These are phyloP conservation scores for Monilinia aucupariae DNA, from an alignment of 2,329 filamentous ascomycete species.

Conservation along the genomic window DNA sequence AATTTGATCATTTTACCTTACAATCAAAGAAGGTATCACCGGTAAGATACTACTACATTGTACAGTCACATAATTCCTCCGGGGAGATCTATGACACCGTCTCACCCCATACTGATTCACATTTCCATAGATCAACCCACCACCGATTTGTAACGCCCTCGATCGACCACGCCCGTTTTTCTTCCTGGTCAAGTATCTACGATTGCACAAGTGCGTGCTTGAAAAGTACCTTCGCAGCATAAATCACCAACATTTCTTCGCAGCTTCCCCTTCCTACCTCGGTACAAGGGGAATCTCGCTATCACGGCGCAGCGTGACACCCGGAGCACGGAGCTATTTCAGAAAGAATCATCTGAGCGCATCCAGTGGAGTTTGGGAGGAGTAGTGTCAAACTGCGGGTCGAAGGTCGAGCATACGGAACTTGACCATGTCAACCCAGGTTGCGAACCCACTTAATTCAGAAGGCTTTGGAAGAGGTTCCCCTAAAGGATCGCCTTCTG, in stretches of 20 bases:
- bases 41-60: constrained; percentile 3
- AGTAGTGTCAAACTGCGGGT: constrained; percentile 7
- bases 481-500: constrained; percentile 10
- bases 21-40: constrained; percentile 1
- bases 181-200: neutral
- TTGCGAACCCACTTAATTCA: constrained; percentile 23
- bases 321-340: constrained; percentile 6
- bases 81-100: neutral
- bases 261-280: neutral
- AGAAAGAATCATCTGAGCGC: neutral
- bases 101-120: constrained; percentile 11
- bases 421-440: constrained; percentile 19
- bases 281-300: neutral
- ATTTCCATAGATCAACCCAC: neutral
- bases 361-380: neutral
- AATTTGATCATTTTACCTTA: constrained; percentile 3
- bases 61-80: constrained; percentile 4
- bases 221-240: neutral
- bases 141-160: neutral
- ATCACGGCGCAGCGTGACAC: neutral
- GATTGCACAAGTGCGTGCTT: neutral
- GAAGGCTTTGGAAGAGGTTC: constrained; percentile 21
- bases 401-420: constrained; percentile 5
- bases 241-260: neutral
- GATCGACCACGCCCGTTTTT: neutral